Evolutionary conservation across 2,329 filamentous ascomycete species (phyloP).

Genomic region (Apiospora aurea): DNA sequence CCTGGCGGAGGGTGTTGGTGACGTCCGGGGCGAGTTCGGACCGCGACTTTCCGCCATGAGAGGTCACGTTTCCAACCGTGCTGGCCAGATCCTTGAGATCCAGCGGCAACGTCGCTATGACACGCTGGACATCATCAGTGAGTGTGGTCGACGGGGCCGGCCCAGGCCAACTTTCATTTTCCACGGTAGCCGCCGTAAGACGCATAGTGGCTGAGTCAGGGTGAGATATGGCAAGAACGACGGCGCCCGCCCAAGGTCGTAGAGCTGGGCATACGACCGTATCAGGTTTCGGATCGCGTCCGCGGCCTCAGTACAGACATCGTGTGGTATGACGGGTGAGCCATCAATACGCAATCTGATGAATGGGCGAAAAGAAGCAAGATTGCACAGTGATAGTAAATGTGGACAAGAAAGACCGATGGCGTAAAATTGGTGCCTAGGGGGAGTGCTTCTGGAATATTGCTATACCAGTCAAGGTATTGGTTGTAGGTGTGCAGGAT

Average conservation of each 20-base stretch:
- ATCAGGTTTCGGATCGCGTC: slow-evolving; percentile 64
- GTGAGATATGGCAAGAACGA: slow-evolving; percentile 69
- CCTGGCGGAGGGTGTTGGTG: slow-evolving; percentile 55
- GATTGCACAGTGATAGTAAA: slow-evolving; percentile 75
- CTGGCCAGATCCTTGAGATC: slow-evolving; percentile 30
- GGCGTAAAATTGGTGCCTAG: slow-evolving; percentile 75
- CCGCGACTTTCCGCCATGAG: not conserved
- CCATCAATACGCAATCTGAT: slow-evolving; percentile 70
- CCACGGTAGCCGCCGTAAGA: slow-evolving; percentile 47
- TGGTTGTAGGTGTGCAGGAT: slow-evolving; percentile 70
- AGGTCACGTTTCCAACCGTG: not conserved
- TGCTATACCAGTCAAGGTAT: slow-evolving; percentile 77
- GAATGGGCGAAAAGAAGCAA: slow-evolving; percentile 77
- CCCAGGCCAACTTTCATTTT: too few species aligned
- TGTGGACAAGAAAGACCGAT: slow-evolving; percentile 75
- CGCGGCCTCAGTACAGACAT: slow-evolving; percentile 69
- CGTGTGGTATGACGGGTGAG: slow-evolving; percentile 67
- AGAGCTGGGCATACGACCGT: slow-evolving; percentile 64
- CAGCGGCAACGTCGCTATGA: slow-evolving; percentile 34
- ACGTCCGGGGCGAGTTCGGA: slow-evolving; percentile 43
- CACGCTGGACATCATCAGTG: slow-evolving; percentile 32
- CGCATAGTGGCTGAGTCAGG: slow-evolving; percentile 65
- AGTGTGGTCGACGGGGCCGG: slow-evolving; percentile 44
- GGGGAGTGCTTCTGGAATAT: slow-evolving; percentile 68
- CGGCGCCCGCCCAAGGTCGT: slow-evolving; percentile 63